A percentile compares a stretch with the other conserved stretches of the same genome.
phyloP scores from a whole-genome alignment of 495 filamentous ascomycete genomes.

The Penicillium crystallinum region DNA sequence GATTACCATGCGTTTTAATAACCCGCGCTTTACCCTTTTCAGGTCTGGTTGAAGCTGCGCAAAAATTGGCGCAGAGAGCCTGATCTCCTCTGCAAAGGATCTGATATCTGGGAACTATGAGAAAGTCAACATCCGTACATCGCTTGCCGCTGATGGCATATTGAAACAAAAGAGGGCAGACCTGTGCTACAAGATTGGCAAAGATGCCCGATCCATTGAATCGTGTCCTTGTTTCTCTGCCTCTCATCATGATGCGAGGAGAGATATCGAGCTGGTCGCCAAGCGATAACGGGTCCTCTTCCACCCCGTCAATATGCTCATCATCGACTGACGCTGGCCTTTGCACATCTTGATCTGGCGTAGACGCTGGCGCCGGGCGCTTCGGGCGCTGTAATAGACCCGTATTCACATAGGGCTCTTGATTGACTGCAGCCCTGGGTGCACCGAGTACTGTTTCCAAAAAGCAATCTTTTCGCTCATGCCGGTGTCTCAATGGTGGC shows the following conservation, averaged over 20 bases:
- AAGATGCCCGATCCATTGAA: constrained; percentile 41
- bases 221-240: constrained; percentile 39
- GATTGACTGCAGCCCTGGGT: constrained; percentile 37
- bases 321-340: constrained; percentile 8
- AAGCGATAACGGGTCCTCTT: constrained; percentile 24
- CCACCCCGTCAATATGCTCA: constrained; percentile 8
- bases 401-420: constrained; percentile 33
- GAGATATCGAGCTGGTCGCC: constrained; percentile 36
- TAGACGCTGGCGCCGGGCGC: constrained; percentile 13
- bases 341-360: constrained; percentile 4
- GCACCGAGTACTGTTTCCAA: constrained; percentile 43
- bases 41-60: constrained; percentile 34
- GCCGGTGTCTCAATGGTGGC: constrained; percentile 1
- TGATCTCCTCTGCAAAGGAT: constrained; percentile 40
- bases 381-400: constrained; percentile 30
- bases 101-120: constrained; percentile 41
- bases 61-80: constrained; percentile 33
- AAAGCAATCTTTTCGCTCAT: constrained; percentile 33
- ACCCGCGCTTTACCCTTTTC: constrained; percentile 28
- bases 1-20: constrained; percentile 34
- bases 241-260: constrained; percentile 42
- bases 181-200: constrained; percentile 41
- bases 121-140: not conserved
- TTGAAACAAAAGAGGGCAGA: constrained; percentile 9
- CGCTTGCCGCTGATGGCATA: not conserved